phyloP scores from a whole-genome alignment of 2,329 filamentous ascomycete species.

The Aspergillus niger region DNA sequence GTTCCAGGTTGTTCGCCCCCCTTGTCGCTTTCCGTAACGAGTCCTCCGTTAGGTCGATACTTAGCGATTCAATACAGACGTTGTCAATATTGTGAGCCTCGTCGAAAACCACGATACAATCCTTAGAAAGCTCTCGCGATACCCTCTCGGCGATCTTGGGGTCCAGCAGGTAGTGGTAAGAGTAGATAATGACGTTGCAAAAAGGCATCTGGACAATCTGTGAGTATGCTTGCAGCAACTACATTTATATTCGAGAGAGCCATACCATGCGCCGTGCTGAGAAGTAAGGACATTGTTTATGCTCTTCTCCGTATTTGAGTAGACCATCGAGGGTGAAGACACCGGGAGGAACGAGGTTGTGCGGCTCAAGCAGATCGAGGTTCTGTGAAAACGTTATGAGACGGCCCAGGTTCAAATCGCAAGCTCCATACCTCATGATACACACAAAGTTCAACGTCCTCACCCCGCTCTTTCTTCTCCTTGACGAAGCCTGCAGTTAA shows the following conservation, averaged over 20 bases:
- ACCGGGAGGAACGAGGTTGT: constrained; percentile 90
- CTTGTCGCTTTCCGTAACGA: constrained; percentile 87
- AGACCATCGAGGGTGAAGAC: constrained; percentile 95
- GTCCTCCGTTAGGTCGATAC: constrained; percentile 95
- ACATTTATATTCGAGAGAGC: background rate
- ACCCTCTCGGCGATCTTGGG: constrained; percentile 97
- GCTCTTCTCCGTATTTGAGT: constrained; percentile 84
- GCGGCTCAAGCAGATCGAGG: constrained; percentile 88
- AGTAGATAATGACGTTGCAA: constrained; percentile 99
- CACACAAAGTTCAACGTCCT: constrained; percentile 89
- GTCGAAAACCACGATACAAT: constrained; percentile 98
- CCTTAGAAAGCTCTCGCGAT: constrained; percentile 92
- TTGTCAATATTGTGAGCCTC: constrained; percentile 99
- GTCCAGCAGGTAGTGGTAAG: constrained; percentile 96
- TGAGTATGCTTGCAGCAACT: constrained; percentile 19
- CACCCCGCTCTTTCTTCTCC: constrained; percentile 93
- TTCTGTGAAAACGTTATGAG: constrained; percentile 60
- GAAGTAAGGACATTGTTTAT: constrained; percentile 98
- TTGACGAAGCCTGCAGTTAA: constrained; percentile 96
- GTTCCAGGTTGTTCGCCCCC: constrained; percentile 87
- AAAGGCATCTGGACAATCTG: constrained; percentile 76
- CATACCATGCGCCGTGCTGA: constrained; percentile 87
- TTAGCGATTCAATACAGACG: constrained; percentile 95
- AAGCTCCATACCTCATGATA: constrained; percentile 76
- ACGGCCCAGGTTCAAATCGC: background rate